Evolutionary conservation across 352 stramenopile species (phyloP), one percentile per base, ranked within the genome.

Genomic region (Globisporangium radiosum): DNA sequence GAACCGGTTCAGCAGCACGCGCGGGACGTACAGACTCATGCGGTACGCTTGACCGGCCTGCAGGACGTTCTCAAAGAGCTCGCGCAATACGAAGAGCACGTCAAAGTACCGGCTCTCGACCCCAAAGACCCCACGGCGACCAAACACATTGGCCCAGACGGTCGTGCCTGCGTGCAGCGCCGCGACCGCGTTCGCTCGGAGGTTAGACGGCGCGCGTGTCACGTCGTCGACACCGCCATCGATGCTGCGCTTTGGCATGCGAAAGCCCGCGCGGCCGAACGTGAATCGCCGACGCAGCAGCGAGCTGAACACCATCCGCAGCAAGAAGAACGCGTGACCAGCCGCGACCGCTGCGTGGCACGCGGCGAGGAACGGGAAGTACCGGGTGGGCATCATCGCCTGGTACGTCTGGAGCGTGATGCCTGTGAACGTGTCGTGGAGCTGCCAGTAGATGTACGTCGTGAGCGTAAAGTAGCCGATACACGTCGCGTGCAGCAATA

Each of bases 11-110:
- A 66, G 52, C 15, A 37, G 5, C 36, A 48, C 19, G 11, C 65
- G 53, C 6, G 61, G 56, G 7, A 69, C 52, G 33, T 54, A 57
- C 0, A 44, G 36, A 36, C 57, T 60, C 62, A 72, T 69, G n/a
- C 43, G 45, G 38, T 71, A 68, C 19, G 68, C 68, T 48, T 75
- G 65, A n/a, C 63, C 45, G 5, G 68, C 63, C 47, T 75, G 68
- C 5, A 75, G 45, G 9, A 13, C 54, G 6, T 56, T 64, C 54
- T 72, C 64, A 7, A 75, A 39, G 17, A 68, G 13, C 51, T 75
- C 68, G 4, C 62, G 65, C 4, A 56, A 15, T 10, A 70, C 44
- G 25, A 64, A 67, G 8, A 72, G 36, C 8, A 59, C 13, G 4
- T 69, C 58, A 44, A 72, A 72, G 40, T 72, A 47, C 40, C 47